These are phyloP conservation scores for Miamiensis avidus DNA, from an alignment of 169 alveolate species.

Conservation along the genomic window DNA sequence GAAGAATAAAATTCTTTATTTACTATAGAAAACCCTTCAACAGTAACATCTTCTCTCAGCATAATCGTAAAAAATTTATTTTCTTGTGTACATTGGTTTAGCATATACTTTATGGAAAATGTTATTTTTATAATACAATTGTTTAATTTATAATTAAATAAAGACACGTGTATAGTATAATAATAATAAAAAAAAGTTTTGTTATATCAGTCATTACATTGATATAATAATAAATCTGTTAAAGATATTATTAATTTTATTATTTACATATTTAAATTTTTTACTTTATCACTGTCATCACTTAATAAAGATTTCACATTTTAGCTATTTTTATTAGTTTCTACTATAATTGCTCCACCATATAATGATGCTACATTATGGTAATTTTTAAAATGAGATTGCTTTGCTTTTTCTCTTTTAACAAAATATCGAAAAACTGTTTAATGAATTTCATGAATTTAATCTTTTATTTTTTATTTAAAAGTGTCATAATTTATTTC, in stretches of 20 bases:
- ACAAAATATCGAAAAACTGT: background rate
- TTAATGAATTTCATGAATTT: background rate
- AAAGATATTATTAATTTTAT: too few relatives aligned
- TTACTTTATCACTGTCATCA: slow-evolving; percentile 13
- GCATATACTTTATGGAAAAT: slow-evolving; percentile 4
- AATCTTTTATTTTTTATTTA: too few relatives aligned
- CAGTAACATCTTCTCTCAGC: slow-evolving; percentile 20
- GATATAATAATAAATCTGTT: too few relatives aligned
- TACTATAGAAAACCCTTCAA: slow-evolving; percentile 13
- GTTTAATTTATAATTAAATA: too few relatives aligned
- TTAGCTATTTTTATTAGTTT: background rate
- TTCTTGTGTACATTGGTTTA: slow-evolving; percentile 1
- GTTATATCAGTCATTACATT: too few relatives aligned
- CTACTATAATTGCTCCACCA: slow-evolving; percentile 27
- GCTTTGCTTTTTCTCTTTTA: background rate
- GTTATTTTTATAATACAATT: too few relatives aligned
- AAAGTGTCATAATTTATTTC: too few relatives aligned
- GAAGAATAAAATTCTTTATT: slow-evolving; percentile 31
- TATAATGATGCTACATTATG: slow-evolving; percentile 20
- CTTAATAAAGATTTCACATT: slow-evolving; percentile 10
- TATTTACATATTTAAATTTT: too few relatives aligned
- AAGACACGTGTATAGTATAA: too few relatives aligned
- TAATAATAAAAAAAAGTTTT: too few relatives aligned
- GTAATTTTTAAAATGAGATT: background rate
- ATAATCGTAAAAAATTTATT: slow-evolving; percentile 21